Evolutionary conservation across 2,329 filamentous ascomycete species (phyloP).

Genomic region (Colletotrichum filicis): DNA sequence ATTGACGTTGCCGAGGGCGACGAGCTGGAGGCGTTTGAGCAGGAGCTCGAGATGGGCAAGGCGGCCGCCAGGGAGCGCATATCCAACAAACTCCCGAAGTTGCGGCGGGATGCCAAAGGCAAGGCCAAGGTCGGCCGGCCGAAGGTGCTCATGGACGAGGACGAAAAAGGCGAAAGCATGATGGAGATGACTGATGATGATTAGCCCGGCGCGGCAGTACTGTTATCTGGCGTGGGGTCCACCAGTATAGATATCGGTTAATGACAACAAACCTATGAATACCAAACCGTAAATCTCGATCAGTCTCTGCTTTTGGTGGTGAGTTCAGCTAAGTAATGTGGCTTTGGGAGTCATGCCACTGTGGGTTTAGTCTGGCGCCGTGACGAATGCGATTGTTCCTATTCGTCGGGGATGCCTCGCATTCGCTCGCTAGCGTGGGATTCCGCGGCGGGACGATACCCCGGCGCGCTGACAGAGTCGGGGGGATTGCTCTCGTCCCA

Average conservation of each 20-base stretch:
- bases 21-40: slow-evolving; percentile 62
- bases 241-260: neutral
- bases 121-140: slow-evolving; percentile 55
- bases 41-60: slow-evolving; percentile 60
- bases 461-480: slow-evolving; percentile 19
- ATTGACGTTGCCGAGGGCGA: slow-evolving; percentile 58
- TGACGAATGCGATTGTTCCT: slow-evolving; percentile 3
- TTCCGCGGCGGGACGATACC: neutral
- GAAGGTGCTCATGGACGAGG: slow-evolving; percentile 48
- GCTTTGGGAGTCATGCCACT: neutral
- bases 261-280: neutral
- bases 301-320: neutral
- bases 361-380: neutral
- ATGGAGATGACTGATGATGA: slow-evolving; percentile 70
- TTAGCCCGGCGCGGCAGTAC: slow-evolving; percentile 31
- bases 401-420: slow-evolving; percentile 1
- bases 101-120: slow-evolving; percentile 51
- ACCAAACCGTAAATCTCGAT: neutral
- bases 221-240: neutral
- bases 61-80: slow-evolving; percentile 51
- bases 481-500: neutral
- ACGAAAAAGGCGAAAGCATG: slow-evolving; percentile 56
- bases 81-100: slow-evolving; percentile 42
- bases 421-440: slow-evolving; percentile 19
- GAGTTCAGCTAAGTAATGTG: neutral